Conservation (phyloP, 2,329 filamentous ascomycete genomes). For the Microsporum canis region DNA sequence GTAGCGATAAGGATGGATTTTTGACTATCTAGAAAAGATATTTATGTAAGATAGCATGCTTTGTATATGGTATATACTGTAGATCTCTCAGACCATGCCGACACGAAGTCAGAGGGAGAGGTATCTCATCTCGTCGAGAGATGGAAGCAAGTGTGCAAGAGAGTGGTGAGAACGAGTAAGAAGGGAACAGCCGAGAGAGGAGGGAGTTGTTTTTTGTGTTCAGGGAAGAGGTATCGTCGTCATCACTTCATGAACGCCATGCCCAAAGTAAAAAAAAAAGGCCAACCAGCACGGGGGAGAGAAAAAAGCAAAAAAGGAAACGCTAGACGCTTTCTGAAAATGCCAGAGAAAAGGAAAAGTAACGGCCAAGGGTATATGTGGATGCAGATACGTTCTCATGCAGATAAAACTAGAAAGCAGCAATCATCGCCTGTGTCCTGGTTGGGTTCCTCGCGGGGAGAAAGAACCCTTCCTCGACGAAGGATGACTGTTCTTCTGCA, state of each 20-base stretch:
- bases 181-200: not conserved
- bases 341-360: not conserved
- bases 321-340: not conserved
- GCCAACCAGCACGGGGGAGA: not conserved
- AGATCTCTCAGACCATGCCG: conserved; percentile 1
- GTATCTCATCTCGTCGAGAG: not conserved
- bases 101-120: not conserved
- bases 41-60: not conserved
- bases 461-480: conserved; percentile 5
- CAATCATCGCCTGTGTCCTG: not conserved
- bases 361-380: not conserved
- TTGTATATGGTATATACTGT: conserved; percentile 1
- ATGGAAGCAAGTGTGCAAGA: not conserved
- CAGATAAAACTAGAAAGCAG: not conserved
- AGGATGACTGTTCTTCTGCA: conserved; percentile 2
- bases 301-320: not conserved
- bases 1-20: not conserved
- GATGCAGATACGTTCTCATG: not conserved
- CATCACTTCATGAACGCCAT: not conserved
- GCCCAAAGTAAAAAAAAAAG: not conserved
- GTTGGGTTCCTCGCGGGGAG: not conserved
- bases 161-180: not conserved
- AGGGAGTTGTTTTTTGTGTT: not conserved
- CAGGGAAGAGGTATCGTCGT: not conserved
- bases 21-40: not conserved